A percentile compares a stretch with the other conserved stretches of the same genome.
These are phyloP conservation scores for Emmonsia crescens DNA, from an alignment of 2,329 filamentous ascomycete genomes.

Conservation along the genomic window DNA sequence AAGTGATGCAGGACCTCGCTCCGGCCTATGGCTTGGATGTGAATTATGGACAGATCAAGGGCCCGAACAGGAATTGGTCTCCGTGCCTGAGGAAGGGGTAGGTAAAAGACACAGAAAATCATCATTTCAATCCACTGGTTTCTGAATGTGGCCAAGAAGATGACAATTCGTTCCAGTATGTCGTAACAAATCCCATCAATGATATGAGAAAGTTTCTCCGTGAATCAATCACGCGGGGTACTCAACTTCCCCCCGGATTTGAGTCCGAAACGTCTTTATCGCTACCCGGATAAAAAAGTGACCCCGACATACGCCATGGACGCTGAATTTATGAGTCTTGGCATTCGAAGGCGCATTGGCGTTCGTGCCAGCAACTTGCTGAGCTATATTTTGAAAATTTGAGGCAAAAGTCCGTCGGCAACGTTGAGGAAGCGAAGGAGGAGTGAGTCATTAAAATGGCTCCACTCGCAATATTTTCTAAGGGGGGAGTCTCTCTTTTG, in stretches of 20 bases:
- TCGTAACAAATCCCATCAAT: neutral
- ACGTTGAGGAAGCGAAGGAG: neutral
- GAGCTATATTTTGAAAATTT: conserved; percentile 3
- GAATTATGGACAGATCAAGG: neutral
- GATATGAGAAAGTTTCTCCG: neutral
- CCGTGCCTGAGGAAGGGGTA: conserved; percentile 4
- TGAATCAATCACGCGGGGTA: neutral
- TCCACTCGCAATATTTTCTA: neutral
- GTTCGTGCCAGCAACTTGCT: conserved; percentile 4
- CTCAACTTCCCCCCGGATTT: neutral
- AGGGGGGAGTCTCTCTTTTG: neutral
- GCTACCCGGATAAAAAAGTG: conserved; percentile 17
- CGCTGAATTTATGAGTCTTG: conserved; percentile 19
- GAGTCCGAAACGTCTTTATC: neutral
- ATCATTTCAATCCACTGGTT: neutral
- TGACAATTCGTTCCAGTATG: neutral
- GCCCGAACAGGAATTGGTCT: neutral
- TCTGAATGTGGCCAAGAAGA: neutral
- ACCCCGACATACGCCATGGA: conserved; percentile 13
- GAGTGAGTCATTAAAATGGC: neutral
- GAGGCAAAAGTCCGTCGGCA: neutral
- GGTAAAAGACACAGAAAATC: neutral
- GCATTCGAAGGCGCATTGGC: conserved; percentile 25
- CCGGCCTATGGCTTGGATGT: neutral
- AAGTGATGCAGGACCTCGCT: neutral